These are phyloP conservation scores for Talaromyces sp. DNA, from an alignment of 2,329 filamentous ascomycete genomes.

Conservation along the genomic window DNA sequence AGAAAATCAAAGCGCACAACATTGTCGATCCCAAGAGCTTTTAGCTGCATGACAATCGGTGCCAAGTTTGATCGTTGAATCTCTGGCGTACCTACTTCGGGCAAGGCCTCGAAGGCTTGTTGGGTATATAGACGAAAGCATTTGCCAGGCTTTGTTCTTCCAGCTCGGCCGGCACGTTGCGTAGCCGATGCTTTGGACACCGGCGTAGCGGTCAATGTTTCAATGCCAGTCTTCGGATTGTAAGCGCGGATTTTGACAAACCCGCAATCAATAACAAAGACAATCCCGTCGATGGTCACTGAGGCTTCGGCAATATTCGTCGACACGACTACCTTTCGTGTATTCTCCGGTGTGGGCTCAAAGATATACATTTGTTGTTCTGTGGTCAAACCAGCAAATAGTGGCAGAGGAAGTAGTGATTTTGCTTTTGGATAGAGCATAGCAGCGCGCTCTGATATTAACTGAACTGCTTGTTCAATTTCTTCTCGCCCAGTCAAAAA, in stretches of 20 bases:
- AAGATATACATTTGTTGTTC: conserved; percentile 97
- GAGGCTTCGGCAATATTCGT: conserved; percentile 97
- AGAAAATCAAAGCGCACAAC: conserved; percentile 87
- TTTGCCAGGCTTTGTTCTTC: conserved; percentile 84
- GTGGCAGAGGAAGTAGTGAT: conserved; percentile 67
- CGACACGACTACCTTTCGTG: conserved; percentile 84
- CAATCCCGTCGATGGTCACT: conserved; percentile 87
- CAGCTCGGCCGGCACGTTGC: conserved; percentile 85
- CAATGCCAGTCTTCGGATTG: conserved; percentile 79
- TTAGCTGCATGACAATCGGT: conserved; percentile 82
- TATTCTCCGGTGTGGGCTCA: conserved; percentile 74
- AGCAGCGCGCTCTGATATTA: conserved; percentile 68
- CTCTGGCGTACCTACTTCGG: conserved; percentile 76
- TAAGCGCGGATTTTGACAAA: conserved; percentile 88
- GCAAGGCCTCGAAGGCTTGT: conserved; percentile 61
- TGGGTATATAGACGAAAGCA: conserved; percentile 93
- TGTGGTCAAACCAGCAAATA: conserved; percentile 84
- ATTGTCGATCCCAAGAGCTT: conserved; percentile 93
- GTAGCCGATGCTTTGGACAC: conserved; percentile 90
- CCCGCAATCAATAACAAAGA: conserved; percentile 85
- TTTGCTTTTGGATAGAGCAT: conserved; percentile 59
- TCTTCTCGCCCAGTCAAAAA: conserved; percentile 93
- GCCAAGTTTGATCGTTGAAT: conserved; percentile 90
- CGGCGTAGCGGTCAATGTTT: conserved; percentile 75
- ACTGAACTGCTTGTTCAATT: conserved; percentile 78